These are phyloP conservation scores for Umbelopsis vinacea DNA, from an alignment of 192 early-diverging fungal genomes.

Conservation along the genomic window DNA sequence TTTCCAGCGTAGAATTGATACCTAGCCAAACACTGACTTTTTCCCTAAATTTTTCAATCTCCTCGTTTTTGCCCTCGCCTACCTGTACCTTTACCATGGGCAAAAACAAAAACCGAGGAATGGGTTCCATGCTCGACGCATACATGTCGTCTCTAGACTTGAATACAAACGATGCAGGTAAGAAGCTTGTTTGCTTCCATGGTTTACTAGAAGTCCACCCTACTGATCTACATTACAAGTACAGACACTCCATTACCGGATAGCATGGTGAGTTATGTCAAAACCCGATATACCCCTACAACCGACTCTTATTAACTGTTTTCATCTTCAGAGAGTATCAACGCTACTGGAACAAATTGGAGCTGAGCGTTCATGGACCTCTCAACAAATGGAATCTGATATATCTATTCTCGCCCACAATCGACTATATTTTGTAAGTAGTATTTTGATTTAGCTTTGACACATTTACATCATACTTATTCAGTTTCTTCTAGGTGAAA, in stretches of 20 bases:
- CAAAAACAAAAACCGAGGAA: constrained; percentile 23
- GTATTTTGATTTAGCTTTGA: background rate
- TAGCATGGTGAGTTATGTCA: constrained; percentile 22
- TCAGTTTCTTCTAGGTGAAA: constrained; percentile 32
- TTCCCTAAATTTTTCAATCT: background rate
- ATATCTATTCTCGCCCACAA: constrained; percentile 46
- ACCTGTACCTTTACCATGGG: constrained; percentile 20
- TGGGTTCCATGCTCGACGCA: constrained; percentile 16
- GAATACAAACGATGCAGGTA: background rate
- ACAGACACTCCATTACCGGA: constrained; percentile 29
- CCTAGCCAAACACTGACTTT: background rate
- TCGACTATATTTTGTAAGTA: constrained; percentile 46
- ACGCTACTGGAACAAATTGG: constrained; percentile 54
- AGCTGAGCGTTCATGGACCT: constrained; percentile 51
- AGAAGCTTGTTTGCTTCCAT: too few species aligned
- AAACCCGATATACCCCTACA: too few species aligned
- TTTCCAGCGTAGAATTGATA: background rate
- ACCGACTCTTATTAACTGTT: too few species aligned
- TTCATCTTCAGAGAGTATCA: constrained; percentile 45
- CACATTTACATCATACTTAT: background rate
- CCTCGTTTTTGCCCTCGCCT: background rate
- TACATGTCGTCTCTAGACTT: constrained; percentile 20
- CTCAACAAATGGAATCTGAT: constrained; percentile 51
- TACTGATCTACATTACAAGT: background rate
- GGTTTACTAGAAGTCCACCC: background rate